Evolutionary conservation across 352 stramenopile species (phyloP).

Genomic region (Globisporangium cylindrosporum): DNA sequence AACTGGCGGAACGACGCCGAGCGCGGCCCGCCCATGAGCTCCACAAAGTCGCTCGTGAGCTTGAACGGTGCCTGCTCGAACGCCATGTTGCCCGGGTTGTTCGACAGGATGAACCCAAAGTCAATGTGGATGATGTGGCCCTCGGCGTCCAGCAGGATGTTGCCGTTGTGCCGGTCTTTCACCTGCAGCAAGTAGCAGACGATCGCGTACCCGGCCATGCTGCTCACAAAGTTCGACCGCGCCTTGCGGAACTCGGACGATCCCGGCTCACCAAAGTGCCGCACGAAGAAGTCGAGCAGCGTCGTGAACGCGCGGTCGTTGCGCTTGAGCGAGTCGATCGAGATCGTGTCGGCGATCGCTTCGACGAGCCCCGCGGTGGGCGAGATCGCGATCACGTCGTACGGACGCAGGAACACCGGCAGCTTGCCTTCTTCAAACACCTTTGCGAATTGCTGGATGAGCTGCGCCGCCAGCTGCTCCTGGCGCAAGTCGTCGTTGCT

Average conservation of each 20-base stretch:
- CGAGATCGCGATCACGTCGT: conserved; percentile 95
- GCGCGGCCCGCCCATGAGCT: conserved; percentile 93
- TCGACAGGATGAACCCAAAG: conserved; percentile 95
- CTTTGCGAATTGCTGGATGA: conserved; percentile 94
- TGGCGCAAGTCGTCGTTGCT: conserved; percentile 98
- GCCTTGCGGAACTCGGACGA: conserved; percentile 74
- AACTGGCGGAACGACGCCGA: conserved; percentile 93
- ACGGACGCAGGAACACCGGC: conserved; percentile 94
- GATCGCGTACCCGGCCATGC: conserved; percentile 90
- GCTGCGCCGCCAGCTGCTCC: conserved; percentile 96
- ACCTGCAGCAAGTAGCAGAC: conserved; percentile 97
- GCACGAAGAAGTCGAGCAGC: conserved; percentile 92
- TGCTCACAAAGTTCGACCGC: conserved; percentile 86
- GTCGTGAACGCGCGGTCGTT: conserved; percentile 92
- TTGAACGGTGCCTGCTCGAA: conserved; percentile 98
- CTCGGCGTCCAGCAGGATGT: conserved; percentile 95
- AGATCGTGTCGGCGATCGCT: conserved; percentile 96
- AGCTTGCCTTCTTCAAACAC: conserved; percentile 94
- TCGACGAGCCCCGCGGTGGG: conserved; percentile 94
- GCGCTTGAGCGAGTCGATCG: conserved; percentile 97
- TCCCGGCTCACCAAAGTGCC: conserved; percentile 87
- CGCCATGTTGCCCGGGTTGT: conserved; percentile 90
- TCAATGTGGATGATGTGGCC: conserved; percentile 98
- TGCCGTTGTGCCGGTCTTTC: conserved; percentile 98
- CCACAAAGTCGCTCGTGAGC: conserved; percentile 95